Conservation (phyloP, 352 stramenopile genomes). For the Pythium aquatile region DNA sequence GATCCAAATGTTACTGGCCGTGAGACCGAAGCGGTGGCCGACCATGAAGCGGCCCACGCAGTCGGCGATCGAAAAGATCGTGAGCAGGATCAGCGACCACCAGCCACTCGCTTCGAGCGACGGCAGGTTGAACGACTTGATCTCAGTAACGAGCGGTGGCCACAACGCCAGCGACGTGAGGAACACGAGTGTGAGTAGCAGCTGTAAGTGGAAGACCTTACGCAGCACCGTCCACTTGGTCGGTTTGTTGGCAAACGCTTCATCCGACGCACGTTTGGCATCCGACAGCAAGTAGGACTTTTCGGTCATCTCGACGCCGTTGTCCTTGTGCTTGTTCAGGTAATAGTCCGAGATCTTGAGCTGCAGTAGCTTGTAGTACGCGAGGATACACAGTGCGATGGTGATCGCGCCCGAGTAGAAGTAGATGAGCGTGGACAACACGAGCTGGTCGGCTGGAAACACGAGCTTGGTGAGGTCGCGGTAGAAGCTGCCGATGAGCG, state of each 20-base stretch:
- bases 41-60: conserved; percentile 72
- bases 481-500: conserved; percentile 81
- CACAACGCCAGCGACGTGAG: conserved; percentile 70
- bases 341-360: conserved; percentile 61
- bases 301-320: conserved; percentile 57
- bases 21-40: conserved; percentile 61
- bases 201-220: conserved; percentile 64
- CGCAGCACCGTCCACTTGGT: conserved; percentile 68
- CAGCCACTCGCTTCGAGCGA: conserved; percentile 63
- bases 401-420: conserved; percentile 82
- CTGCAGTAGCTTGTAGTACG: conserved; percentile 65
- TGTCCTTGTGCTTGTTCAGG: conserved; percentile 32
- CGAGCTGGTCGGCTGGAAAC: conserved; percentile 56
- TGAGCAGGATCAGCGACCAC: conserved; percentile 83
- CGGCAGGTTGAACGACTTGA: conserved; percentile 79
- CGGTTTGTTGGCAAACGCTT: conserved; percentile 24
- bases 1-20: conserved; percentile 62
- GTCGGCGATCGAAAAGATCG: conserved; percentile 72
- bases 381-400: conserved; percentile 71
- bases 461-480: conserved; percentile 80
- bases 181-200: conserved; percentile 73
- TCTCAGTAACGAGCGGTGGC: conserved; percentile 80
- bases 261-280: conserved; percentile 26
- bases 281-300: conserved; percentile 39
- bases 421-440: conserved; percentile 77